Base-by-base conservation (phyloP, 371 early-diverging fungal genomes). In the Lichtheimia ramosa region DNA sequence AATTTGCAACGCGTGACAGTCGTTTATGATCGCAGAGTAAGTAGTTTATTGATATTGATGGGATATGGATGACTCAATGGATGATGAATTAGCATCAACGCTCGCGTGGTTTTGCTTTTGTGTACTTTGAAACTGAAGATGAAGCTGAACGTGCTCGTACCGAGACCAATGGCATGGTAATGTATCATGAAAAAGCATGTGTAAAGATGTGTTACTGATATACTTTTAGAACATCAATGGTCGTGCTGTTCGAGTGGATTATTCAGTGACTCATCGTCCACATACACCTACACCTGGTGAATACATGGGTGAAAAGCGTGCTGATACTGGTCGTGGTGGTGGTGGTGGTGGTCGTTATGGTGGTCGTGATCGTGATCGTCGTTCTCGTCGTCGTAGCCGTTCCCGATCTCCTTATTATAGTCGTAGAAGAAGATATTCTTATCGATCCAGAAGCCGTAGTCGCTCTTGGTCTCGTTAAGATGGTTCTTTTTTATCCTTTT, bases 101-200 rank as follows among this genome's bases (percentile, higher is more conserved):
- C n/a, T 89, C 92, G 53, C 76, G 85, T 27, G 89, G 87, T 28
- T 93, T 94, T 65, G 94, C 88, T 27, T 92, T 93, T 70, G 90
- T 94, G 64, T 93, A 95, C 81, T 96, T 77, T 71, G 79, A 71
- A 40, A 75, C 71, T 49, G 89, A 91, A 81, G 91, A 93, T 61
- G 80, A 74, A 10, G 96, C 97, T 39, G 69, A 74, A 51, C 72
- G 65, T 58, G 95, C 95, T 14, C 90, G 94, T 39, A 89, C 88
- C 48, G 89, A 57, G 5, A 66, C 62, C 18, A 66, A 70, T 43
- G 71, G 67, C 51, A 48, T 57, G 59, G 71, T 70, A 66, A n/a
- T 18, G 51, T 53, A 23, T 62, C n/a, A 52, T 16, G 10, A 15
- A 6, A 53, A 6, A 14, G 25, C 10, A 51, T 0, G 6, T n/a